Evolutionary conservation across 148 eudicot genomes (phyloP).

Genomic region (Agrostemma githago): DNA sequence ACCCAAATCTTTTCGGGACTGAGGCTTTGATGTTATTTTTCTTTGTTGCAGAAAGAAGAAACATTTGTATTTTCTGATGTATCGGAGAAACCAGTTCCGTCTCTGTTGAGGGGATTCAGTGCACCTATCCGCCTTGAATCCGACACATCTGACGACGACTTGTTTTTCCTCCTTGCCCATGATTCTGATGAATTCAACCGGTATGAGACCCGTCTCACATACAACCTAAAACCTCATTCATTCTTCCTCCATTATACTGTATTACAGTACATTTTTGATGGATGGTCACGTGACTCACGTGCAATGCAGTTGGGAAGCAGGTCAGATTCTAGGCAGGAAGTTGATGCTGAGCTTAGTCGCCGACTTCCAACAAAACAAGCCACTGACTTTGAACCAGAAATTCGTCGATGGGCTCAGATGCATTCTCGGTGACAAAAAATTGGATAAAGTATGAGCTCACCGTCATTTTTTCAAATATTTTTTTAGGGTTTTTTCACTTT

Average conservation of each 20-base stretch:
- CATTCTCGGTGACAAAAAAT: conserved; percentile 56
- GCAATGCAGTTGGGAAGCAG: conserved; percentile 86
- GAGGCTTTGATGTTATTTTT: too few relatives aligned
- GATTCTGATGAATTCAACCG: conserved; percentile 98
- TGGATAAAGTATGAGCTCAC: conserved; percentile 62
- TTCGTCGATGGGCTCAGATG: conserved; percentile 74
- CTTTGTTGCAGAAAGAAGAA: conserved; percentile 73
- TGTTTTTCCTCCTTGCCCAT: conserved; percentile 90
- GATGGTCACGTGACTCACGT: not conserved
- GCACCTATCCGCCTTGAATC: conserved; percentile 87
- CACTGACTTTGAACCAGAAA: conserved; percentile 61
- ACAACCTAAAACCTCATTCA: too few relatives aligned
- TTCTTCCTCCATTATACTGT: not conserved
- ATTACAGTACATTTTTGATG: not conserved
- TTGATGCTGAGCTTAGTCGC: conserved; percentile 83
- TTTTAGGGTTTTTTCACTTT: not conserved
- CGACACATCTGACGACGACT: conserved; percentile 75
- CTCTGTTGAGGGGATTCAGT: conserved; percentile 82
- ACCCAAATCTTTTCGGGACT: too few relatives aligned
- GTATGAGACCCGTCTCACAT: conserved; percentile 29
- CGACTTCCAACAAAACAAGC: conserved; percentile 76
- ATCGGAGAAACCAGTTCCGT: conserved; percentile 71
- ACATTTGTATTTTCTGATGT: conserved; percentile 80
- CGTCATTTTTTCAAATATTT: not conserved
- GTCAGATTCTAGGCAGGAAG: conserved; percentile 80